phyloP scores from a whole-genome alignment of 208 protist genomes.

The Trypanosoma avium region DNA sequence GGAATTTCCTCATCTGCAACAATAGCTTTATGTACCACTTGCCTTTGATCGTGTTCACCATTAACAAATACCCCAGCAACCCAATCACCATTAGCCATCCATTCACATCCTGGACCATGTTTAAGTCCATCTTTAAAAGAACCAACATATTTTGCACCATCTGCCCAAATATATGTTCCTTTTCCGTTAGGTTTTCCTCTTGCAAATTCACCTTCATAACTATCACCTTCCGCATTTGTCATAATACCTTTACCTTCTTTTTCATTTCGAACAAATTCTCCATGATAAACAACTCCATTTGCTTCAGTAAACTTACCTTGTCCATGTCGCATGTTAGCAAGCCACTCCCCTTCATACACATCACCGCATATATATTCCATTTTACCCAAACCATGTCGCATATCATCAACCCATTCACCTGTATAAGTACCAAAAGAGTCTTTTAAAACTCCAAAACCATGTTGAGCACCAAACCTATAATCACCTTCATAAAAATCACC shows the following conservation, averaged over 20 bases:
- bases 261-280: slow-evolving; percentile 72
- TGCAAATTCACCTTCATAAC: slow-evolving; percentile 85
- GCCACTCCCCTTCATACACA: slow-evolving; percentile 89
- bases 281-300: slow-evolving; percentile 57
- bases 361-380: slow-evolving; percentile 78
- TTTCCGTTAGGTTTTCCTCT: slow-evolving; percentile 69
- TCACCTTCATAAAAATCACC: slow-evolving; percentile 73
- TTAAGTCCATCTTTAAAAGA: slow-evolving; percentile 82
- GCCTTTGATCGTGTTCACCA: slow-evolving; percentile 55
- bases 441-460: slow-evolving; percentile 78
- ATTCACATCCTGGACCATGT: slow-evolving; percentile 85
- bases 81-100: slow-evolving; percentile 77
- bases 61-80: slow-evolving; percentile 71
- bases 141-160: slow-evolving; percentile 81
- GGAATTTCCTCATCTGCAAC: slow-evolving; percentile 23
- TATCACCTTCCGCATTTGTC: slow-evolving; percentile 66
- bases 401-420: slow-evolving; percentile 86
- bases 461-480: slow-evolving; percentile 62
- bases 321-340: slow-evolving; percentile 79
- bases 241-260: slow-evolving; percentile 79
- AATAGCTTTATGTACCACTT: slow-evolving; percentile 43
- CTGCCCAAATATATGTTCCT: slow-evolving; percentile 77
- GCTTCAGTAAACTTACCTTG: slow-evolving; percentile 72
- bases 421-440: slow-evolving; percentile 77
- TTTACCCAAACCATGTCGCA: slow-evolving; percentile 71